These are phyloP conservation scores for Phytophthora cactorum DNA, from an alignment of 352 stramenopile species.

Conservation along the genomic window DNA sequence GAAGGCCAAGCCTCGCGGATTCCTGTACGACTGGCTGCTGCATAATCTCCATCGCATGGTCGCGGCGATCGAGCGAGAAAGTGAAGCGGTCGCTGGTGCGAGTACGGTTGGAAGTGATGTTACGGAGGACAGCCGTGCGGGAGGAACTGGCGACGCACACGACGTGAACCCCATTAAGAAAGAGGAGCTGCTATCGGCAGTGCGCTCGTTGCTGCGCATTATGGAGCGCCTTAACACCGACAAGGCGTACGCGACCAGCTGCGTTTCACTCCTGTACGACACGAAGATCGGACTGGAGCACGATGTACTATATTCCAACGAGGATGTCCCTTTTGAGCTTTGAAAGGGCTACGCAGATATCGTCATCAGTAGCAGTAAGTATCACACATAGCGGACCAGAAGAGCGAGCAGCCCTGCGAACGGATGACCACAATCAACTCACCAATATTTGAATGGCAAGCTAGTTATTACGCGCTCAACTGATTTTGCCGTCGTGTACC, in stretches of 20 bases:
- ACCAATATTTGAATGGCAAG: conserved; percentile 22
- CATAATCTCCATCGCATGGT: conserved; percentile 89
- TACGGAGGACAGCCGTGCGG: conserved; percentile 30
- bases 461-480: conserved; percentile 11
- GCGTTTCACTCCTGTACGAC: conserved; percentile 82
- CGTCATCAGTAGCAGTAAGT: conserved; percentile 25
- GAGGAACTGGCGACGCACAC: conserved; percentile 61
- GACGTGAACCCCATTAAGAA: conserved; percentile 87
- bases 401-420: conserved; percentile 16
- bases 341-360: conserved; percentile 35
- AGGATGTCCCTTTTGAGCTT: conserved; percentile 85
- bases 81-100: conserved; percentile 24
- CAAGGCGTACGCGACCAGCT: conserved; percentile 68
- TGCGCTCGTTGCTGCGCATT: conserved; percentile 78
- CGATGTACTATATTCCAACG: conserved; percentile 82
- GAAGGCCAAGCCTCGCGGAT: conserved; percentile 65
- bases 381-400: conserved; percentile 18
- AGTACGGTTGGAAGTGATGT: conserved; percentile 38
- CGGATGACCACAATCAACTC: conserved; percentile 14
- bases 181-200: conserved; percentile 77
- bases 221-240: conserved; percentile 66
- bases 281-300: conserved; percentile 84
- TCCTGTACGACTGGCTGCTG: conserved; percentile 90
- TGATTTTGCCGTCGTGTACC: conserved; percentile 5
- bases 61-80: conserved; percentile 65